phyloP scores from a whole-genome alignment of 1,139 yeast species.

The Taphrina betulina region DNA sequence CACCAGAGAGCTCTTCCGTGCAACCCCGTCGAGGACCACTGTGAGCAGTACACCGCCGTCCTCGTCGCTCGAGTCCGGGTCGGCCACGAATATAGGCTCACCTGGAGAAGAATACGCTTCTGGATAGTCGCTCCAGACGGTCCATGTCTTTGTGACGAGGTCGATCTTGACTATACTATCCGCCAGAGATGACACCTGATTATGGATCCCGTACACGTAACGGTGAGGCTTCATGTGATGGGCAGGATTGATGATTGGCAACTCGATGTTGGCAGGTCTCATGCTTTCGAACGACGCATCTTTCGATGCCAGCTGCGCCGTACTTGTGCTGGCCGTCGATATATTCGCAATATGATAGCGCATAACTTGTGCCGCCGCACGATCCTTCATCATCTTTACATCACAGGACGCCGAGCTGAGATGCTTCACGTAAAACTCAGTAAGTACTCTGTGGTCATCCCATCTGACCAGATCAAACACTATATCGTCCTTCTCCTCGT shows the following conservation, averaged over 20 bases:
- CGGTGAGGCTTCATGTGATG: background rate
- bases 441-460: too few relatives aligned
- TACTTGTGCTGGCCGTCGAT: background rate
- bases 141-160: background rate
- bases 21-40: too few relatives aligned
- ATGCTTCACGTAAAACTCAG: too few relatives aligned
- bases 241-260: background rate
- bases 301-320: background rate
- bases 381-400: too few relatives aligned
- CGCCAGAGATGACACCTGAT: background rate
- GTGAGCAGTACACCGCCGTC: background rate
- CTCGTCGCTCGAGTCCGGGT: background rate
- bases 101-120: background rate
- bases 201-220: background rate
- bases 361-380: background rate
- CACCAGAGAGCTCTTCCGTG: too few relatives aligned
- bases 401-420: too few relatives aligned
- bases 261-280: background rate
- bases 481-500: too few relatives aligned
- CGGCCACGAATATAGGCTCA: background rate
- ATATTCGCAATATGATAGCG: background rate
- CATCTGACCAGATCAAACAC: too few relatives aligned
- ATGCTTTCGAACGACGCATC: background rate
- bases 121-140: background rate
- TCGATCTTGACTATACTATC: background rate